Evolutionary conservation across 306 rosid genomes (phyloP), one percentile per base, ranked within the genome.

Genomic region (Fragaria iinumae): DNA sequence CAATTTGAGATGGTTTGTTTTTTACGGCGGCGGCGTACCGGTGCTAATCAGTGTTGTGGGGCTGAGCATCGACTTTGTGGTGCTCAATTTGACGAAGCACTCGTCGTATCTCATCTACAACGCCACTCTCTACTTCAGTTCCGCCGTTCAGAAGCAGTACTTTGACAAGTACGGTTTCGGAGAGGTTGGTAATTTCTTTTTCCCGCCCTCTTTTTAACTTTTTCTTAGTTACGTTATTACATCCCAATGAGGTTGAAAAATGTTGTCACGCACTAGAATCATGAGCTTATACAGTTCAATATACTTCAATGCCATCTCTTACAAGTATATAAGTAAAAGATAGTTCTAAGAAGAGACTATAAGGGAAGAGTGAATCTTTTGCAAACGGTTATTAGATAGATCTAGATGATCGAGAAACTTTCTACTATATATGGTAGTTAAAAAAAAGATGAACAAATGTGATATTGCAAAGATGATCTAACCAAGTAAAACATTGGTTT

Each of bases 71-170:
- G 95, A 92, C 88, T 94, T 90, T 23, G 92, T 89, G 83, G 52
- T 94, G 65, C 80, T 94, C 76, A 94, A 92, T 77, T 78, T 90
- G 80, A 90, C 98, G 0, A 94, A 94, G 82, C 98, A 94, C 83
- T 59, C 92, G 2, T 77, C 92, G 6, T 94, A 94, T 87, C 89
- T 94, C 71, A 82, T 94, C 12, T 94, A 92, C 88, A 94, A 94
- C 86, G 81, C 90, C 23, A 76, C 92, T 75, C 82, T 94, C 76
- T 94, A 80, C 90, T 92, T 94, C 69, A 92, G 95, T 78, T 76
- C 95, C 60, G 60, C 83, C 44, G 77, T 90, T 72, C 97, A 92
- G 69, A 80, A 85, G 41, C 96, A 94, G 72, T 94, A 94, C 81
- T 75, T 47, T 8, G 77, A 89, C 11, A 89, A 90, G 75, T 92